phyloP scores from a whole-genome alignment of 2,329 filamentous ascomycete species.

The Microcyclospora tardicrescens region DNA sequence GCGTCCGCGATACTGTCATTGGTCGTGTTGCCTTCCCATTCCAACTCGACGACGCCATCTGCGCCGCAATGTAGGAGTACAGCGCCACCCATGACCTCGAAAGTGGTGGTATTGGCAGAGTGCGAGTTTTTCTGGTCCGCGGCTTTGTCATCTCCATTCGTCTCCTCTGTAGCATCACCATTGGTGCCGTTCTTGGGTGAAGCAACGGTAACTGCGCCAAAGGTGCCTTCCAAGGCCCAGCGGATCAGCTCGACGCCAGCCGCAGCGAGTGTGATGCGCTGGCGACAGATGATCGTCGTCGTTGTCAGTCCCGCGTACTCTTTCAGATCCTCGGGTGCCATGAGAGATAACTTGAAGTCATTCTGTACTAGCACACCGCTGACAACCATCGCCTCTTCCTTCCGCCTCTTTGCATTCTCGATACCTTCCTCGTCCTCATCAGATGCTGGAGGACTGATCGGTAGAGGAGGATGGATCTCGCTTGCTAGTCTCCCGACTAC shows the following conservation, averaged over 20 bases:
- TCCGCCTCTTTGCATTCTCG: slow-evolving; percentile 14
- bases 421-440: slow-evolving; percentile 27
- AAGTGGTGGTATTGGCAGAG: slow-evolving; percentile 26
- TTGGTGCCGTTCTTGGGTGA: slow-evolving; percentile 15
- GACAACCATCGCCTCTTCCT: slow-evolving; percentile 44
- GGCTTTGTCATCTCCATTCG: slow-evolving; percentile 32
- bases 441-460: slow-evolving; percentile 19
- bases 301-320: slow-evolving; percentile 97
- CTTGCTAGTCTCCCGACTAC: slow-evolving; percentile 82
- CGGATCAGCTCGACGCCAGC: slow-evolving; percentile 83
- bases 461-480: slow-evolving; percentile 55
- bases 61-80: slow-evolving; percentile 54
- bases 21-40: slow-evolving; percentile 96
- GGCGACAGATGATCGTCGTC: slow-evolving; percentile 84
- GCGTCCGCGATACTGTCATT: slow-evolving; percentile 98
- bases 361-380: slow-evolving; percentile 91
- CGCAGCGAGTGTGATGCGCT: slow-evolving; percentile 74
- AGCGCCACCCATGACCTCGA: slow-evolving; percentile 74
- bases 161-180: slow-evolving; percentile 51
- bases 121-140: neutral
- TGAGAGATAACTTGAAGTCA: slow-evolving; percentile 91
- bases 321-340: slow-evolving; percentile 89
- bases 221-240: slow-evolving; percentile 90
- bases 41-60: slow-evolving; percentile 72
- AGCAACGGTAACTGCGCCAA: slow-evolving; percentile 54